phyloP scores from a whole-genome alignment of 306 rosid species.

The Alnus glutinosa region DNA sequence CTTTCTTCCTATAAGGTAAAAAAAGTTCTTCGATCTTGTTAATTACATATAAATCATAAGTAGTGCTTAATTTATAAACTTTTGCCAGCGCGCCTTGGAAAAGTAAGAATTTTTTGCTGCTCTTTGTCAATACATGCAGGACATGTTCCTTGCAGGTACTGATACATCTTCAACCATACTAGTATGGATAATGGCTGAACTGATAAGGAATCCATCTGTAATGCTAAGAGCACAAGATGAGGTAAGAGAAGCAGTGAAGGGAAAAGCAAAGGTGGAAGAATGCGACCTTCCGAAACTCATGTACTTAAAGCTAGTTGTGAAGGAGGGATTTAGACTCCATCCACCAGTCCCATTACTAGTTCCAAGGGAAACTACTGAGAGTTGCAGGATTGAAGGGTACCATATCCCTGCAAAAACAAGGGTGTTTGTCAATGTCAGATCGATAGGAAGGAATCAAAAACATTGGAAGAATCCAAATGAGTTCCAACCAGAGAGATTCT shows the following conservation, averaged over 20 bases:
- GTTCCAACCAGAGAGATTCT: conserved; percentile 28
- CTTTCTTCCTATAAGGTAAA: too few species aligned
- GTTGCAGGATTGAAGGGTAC: conserved; percentile 18
- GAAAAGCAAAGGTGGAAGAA: conserved; percentile 22
- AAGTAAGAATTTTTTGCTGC: too few species aligned
- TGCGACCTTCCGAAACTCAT: conserved; percentile 18
- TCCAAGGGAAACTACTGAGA: conserved; percentile 21
- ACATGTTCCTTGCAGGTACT: conserved; percentile 33
- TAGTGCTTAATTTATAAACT: too few species aligned
- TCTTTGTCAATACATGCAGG: conserved; percentile 17
- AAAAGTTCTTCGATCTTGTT: too few species aligned
- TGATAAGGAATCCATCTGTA: conserved; percentile 27
- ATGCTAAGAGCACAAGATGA: conserved; percentile 27
- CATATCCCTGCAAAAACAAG: conserved; percentile 18
- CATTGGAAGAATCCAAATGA: conserved; percentile 22
- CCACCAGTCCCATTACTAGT: conserved; percentile 22
- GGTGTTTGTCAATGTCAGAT: conserved; percentile 19
- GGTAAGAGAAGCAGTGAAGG: conserved; percentile 22
- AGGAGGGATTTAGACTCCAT: conserved; percentile 26
- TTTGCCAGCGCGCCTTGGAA: too few species aligned
- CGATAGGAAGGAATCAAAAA: conserved; percentile 19
- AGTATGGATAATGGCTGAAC: conserved; percentile 36
- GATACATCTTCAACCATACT: conserved; percentile 26
- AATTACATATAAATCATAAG: too few species aligned
- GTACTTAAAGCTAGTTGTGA: conserved; percentile 23